These are phyloP conservation scores for Bisporella sp. DNA, from an alignment of 2,329 filamentous ascomycete species.

Conservation along the genomic window DNA sequence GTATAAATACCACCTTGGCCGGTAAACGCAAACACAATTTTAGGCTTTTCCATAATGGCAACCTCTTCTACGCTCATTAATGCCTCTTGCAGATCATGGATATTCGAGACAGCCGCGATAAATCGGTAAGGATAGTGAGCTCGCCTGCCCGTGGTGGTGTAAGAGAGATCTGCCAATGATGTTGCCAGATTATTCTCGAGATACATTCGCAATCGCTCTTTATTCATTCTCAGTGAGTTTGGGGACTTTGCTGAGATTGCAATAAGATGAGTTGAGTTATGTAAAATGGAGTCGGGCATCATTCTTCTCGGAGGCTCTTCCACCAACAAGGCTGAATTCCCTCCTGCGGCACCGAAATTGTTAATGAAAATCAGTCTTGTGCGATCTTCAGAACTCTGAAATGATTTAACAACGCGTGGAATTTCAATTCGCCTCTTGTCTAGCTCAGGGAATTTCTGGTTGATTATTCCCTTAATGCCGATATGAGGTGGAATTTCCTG, in stretches of 20 bases:
- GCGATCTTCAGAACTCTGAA: background rate
- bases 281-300: too few relatives aligned
- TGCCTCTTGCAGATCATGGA: slow-evolving; percentile 39
- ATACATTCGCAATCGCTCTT: slow-evolving; percentile 2
- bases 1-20: slow-evolving; percentile 8
- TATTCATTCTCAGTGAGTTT: slow-evolving; percentile 10
- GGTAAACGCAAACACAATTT: slow-evolving; percentile 1
- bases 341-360: slow-evolving; percentile 21
- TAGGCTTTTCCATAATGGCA: background rate
- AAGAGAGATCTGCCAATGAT: slow-evolving; percentile 6
- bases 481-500: background rate
- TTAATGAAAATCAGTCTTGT: slow-evolving; percentile 36
- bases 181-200: slow-evolving; percentile 3
- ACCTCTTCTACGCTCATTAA: background rate
- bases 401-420: background rate
- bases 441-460: background rate
- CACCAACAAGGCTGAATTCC: slow-evolving; percentile 1
- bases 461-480: background rate
- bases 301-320: too few relatives aligned
- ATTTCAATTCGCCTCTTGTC: background rate
- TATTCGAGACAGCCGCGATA: slow-evolving; percentile 34
- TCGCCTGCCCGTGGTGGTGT: slow-evolving; percentile 32
- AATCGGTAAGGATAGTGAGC: slow-evolving; percentile 50
- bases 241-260: slow-evolving; percentile 38
- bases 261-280: slow-evolving; percentile 20